phyloP scores from a whole-genome alignment of 2,329 filamentous ascomycete genomes.

The Talaromyces sp. region DNA sequence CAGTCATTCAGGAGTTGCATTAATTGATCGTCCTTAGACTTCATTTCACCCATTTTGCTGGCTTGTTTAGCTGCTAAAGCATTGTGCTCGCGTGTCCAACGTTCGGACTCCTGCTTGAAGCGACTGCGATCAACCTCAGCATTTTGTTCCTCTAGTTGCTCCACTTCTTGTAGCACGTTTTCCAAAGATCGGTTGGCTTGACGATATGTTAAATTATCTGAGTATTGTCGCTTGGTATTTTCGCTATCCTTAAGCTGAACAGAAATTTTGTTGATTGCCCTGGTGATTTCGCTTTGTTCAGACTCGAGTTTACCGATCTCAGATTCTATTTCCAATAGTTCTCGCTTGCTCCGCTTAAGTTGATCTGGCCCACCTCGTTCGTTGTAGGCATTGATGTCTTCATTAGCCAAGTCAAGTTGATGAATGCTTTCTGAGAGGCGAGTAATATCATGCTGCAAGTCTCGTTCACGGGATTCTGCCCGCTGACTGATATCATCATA shows the following conservation, averaged over 20 bases:
- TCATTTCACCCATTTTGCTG: constrained; percentile 75
- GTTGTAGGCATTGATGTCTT: constrained; percentile 78
- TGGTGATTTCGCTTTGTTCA: constrained; percentile 68
- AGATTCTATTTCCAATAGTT: constrained; percentile 69
- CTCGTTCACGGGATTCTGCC: constrained; percentile 72
- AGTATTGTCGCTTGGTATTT: constrained; percentile 81
- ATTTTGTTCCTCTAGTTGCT: constrained; percentile 73
- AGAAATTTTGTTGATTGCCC: constrained; percentile 75
- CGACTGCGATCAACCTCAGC: constrained; percentile 80
- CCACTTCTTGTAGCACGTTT: constrained; percentile 69
- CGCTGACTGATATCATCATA: constrained; percentile 76
- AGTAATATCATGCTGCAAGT: constrained; percentile 70
- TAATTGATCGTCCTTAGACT: constrained; percentile 81
- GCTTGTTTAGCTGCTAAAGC: constrained; percentile 72
- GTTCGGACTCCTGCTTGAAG: constrained; percentile 69
- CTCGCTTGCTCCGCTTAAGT: constrained; percentile 68
- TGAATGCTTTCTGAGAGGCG: constrained; percentile 73
- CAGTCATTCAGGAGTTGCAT: constrained; percentile 74
- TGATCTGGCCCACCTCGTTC: constrained; percentile 73
- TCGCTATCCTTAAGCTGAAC: constrained; percentile 78
- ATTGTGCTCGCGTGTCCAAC: constrained; percentile 69
- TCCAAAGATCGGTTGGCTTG: constrained; percentile 71
- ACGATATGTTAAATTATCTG: constrained; percentile 85
- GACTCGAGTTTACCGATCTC: constrained; percentile 67
- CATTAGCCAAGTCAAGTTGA: constrained; percentile 73